Conservation (phyloP, 768 basidiomycete species). For the Amanita rubescens region DNA sequence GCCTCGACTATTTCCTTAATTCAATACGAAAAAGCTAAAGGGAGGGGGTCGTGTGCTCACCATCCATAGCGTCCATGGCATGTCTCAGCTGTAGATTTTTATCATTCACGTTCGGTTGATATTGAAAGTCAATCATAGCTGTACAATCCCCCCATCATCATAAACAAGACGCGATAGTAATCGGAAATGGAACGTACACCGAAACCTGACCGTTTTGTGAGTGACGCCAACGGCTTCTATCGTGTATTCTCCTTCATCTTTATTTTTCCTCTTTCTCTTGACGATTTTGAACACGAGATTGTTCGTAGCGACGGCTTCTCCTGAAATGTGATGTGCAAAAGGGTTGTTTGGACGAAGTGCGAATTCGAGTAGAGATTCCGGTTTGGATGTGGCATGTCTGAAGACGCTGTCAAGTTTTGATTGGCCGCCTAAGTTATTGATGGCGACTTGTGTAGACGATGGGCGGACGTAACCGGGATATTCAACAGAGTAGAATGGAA, state of each 20-base stretch:
- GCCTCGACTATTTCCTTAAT: conserved; percentile 50
- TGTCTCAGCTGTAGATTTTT: conserved; percentile 59
- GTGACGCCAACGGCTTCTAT: conserved; percentile 66
- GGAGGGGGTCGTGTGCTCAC: conserved; percentile 34
- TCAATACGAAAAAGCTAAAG: background rate
- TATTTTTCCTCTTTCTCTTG: conserved; percentile 53
- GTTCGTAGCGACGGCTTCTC: conserved; percentile 67
- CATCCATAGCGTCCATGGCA: conserved; percentile 77
- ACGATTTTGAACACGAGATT: conserved; percentile 85
- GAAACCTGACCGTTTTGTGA: conserved; percentile 82
- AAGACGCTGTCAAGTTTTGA: conserved; percentile 69
- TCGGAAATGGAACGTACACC: conserved; percentile 55
- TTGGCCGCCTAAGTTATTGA: conserved; percentile 66
- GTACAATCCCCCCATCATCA: background rate
- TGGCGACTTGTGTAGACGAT: conserved; percentile 51
- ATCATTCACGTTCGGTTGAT: conserved; percentile 66
- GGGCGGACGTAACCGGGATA: conserved; percentile 81
- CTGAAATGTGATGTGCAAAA: conserved; percentile 79
- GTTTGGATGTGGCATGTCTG: conserved; percentile 54
- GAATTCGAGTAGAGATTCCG: conserved; percentile 67
- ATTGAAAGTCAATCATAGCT: conserved; percentile 97
- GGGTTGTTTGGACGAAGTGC: conserved; percentile 65
- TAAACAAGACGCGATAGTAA: background rate
- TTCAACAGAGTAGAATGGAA: conserved; percentile 74
- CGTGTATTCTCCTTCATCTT: conserved; percentile 55